Conservation (phyloP, 176 grass and related monocot species). For the Guadua angustifolia region DNA sequence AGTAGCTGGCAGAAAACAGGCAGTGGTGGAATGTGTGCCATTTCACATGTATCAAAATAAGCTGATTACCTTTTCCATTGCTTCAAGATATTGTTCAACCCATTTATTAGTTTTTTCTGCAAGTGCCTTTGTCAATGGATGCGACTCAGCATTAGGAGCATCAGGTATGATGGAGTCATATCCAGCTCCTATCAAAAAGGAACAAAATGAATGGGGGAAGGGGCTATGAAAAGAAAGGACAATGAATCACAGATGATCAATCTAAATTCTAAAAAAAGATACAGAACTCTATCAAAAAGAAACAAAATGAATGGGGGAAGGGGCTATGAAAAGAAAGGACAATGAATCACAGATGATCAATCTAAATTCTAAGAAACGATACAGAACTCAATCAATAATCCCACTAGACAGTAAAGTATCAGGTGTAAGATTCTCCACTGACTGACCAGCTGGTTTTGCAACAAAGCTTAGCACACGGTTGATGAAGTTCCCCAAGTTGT, state of each 20-base stretch:
- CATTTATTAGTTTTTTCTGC: conserved; percentile 76
- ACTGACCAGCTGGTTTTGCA: conserved; percentile 82
- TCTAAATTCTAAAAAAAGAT: conserved; percentile 30
- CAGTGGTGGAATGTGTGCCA: conserved; percentile 1
- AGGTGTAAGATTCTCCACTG: conserved; percentile 30
- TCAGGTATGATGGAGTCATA: conserved; percentile 77
- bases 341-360: conserved; percentile 16
- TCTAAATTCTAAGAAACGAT: conserved; percentile 27
- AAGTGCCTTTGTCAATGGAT: conserved; percentile 58
- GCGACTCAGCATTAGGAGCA: conserved; percentile 58
- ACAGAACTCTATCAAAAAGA: conserved; percentile 15
- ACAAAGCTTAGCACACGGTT: conserved; percentile 93
- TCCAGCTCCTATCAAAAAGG: conserved; percentile 63
- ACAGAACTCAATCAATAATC: conserved; percentile 23
- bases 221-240: background rate
- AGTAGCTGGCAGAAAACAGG: conserved; percentile 25
- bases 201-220: conserved; percentile 31
- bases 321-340: conserved; percentile 3
- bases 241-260: conserved; percentile 16
- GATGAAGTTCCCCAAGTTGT: conserved; percentile 91
- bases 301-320: conserved; percentile 31
- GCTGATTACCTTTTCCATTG: conserved; percentile 84
- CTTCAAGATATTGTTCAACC: conserved; percentile 86
- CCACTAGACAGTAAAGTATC: background rate
- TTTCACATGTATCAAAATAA: conserved; percentile 33